A percentile compares a stretch with the other conserved stretches of the same genome.
These are phyloP conservation scores for Emergomyces orientalis DNA, from an alignment of 2,329 filamentous ascomycete species.

Conservation along the genomic window DNA sequence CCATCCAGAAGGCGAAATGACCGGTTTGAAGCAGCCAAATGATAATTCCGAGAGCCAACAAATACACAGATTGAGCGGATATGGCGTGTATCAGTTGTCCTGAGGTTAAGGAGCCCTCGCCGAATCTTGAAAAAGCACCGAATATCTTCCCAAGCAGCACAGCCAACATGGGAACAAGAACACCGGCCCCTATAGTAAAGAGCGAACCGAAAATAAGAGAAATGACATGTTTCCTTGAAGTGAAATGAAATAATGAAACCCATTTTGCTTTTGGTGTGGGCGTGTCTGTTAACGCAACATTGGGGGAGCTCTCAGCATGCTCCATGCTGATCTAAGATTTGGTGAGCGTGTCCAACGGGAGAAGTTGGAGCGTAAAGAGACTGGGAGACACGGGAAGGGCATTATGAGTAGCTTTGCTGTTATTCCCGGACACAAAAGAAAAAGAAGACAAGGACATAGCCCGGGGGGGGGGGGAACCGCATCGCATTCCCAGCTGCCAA, in stretches of 20 bases:
- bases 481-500: background rate
- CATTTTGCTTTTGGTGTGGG: slow-evolving; percentile 27
- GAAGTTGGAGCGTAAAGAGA: background rate
- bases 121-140: slow-evolving; percentile 58
- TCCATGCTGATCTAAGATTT: background rate
- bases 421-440: background rate
- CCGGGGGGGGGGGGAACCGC: background rate
- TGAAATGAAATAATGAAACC: slow-evolving; percentile 63
- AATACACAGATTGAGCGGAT: slow-evolving; percentile 50
- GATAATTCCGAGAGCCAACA: slow-evolving; percentile 54
- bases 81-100: slow-evolving; percentile 48
- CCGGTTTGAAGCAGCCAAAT: slow-evolving; percentile 59
- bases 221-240: slow-evolving; percentile 49
- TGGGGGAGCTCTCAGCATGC: background rate
- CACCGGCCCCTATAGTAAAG: slow-evolving; percentile 51
- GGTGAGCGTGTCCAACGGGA: background rate
- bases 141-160: slow-evolving; percentile 69
- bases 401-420: background rate
- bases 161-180: slow-evolving; percentile 55
- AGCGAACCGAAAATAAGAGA: slow-evolving; percentile 47
- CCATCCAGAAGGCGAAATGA: slow-evolving; percentile 62
- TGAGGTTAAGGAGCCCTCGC: slow-evolving; percentile 43
- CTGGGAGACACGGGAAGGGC: background rate
- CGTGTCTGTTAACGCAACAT: background rate
- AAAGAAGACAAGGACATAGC: background rate